Conservation (phyloP, 805 yeast genomes). For the Saturnispora zaruensis region DNA sequence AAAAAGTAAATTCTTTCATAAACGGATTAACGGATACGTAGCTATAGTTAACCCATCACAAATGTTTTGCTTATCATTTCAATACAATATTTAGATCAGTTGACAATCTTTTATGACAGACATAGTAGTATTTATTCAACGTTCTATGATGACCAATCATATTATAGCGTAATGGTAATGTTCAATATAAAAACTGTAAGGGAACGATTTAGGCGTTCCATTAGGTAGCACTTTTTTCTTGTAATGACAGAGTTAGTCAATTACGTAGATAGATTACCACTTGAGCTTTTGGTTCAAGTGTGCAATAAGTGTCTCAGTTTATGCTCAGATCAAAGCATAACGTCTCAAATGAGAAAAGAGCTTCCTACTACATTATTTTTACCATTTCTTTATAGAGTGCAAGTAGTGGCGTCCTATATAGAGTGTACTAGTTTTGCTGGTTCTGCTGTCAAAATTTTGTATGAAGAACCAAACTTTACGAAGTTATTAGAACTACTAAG, state of each 20-base stretch:
- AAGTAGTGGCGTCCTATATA: neutral
- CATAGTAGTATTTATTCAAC: neutral
- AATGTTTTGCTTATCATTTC: too few species aligned
- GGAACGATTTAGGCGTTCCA: neutral
- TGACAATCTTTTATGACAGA: neutral
- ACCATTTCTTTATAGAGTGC: neutral
- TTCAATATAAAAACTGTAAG: too few species aligned
- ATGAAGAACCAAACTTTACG: neutral
- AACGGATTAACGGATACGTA: too few species aligned
- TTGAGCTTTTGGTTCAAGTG: neutral
- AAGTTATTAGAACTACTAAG: neutral
- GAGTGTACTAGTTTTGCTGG: neutral
- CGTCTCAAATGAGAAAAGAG: neutral
- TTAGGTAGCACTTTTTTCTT: neutral
- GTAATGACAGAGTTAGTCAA: neutral
- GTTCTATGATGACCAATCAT: neutral
- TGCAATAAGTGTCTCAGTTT: constrained; percentile 2
- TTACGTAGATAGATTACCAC: constrained; percentile 1
- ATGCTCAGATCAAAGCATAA: constrained; percentile 6
- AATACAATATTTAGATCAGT: too few species aligned
- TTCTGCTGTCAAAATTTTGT: neutral
- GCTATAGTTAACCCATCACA: too few species aligned
- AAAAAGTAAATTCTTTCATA: too few species aligned
- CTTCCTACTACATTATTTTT: constrained; percentile 3
- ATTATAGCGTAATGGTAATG: neutral